Evolutionary conservation across 2,329 filamentous ascomycete genomes (phyloP), one percentile per base, ranked within the genome.

Genomic region (Colletotrichum agaves): DNA sequence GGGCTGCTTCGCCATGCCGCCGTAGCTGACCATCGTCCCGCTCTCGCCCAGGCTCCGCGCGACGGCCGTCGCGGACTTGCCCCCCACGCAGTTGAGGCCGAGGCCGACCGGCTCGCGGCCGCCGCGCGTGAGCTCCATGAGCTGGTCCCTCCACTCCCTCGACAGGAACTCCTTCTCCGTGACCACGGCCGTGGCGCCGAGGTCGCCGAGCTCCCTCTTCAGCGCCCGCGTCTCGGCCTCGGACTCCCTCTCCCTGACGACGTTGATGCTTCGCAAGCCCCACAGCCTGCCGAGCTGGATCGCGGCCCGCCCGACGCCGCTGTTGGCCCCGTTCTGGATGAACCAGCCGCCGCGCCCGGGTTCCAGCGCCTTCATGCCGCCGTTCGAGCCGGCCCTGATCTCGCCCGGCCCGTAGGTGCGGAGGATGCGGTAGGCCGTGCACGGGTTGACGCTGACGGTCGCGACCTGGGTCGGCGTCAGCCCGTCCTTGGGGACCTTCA

Each of bases 251-350:
- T 92, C 90, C 12, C 96, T 88, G 44, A 99, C 85, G 23, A 99
- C 85, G 77, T 98, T 98, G 79, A 99, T 92, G 76, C 91, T 97
- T 75, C 93, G 91, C 74, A 96, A 87, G 0, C 95, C 95, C 95
- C 94, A 98, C 60, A 93, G 85, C 73, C 82, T 85, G 2, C 88
- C 95, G 1, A 99, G 84, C 81, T 99, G 96, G 71, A 98, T 96
- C 11, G 93, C 95, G 3, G 94, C 92, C 43, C 96, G 85, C 1
- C 96, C 96, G 15, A 99, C 96, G 11, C 94, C 96, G 46, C 90
- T 93, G 80, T 99, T 99, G 43, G 95, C 96, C 7, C 95, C 96
- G 77, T 99, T 99, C 80, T 99, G 96, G 52, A 99, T 90, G 76
- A 98, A 93, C 94, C 95, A 99, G 63, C 97, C 91, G 61, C 94